phyloP scores from a whole-genome alignment of 2,329 filamentous ascomycete genomes.

The Apiospora hydei region DNA sequence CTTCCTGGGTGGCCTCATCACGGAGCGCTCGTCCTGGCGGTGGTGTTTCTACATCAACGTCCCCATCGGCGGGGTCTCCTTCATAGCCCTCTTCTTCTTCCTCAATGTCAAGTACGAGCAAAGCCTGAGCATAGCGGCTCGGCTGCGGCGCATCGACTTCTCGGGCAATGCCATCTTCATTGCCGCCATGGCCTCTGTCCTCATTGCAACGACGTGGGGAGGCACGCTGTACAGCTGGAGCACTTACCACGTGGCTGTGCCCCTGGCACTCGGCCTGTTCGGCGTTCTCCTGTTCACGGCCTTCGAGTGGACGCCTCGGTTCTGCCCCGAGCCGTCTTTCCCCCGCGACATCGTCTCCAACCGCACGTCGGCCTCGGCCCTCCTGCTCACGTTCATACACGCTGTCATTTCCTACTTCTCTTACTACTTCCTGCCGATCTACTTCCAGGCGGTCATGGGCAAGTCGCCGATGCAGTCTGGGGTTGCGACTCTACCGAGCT shows the following conservation, averaged over 20 bases:
- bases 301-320: slow-evolving; percentile 38
- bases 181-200: slow-evolving; percentile 40
- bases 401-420: slow-evolving; percentile 33
- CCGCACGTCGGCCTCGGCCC: slow-evolving; percentile 42
- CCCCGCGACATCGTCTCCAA: slow-evolving; percentile 51
- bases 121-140: slow-evolving; percentile 49
- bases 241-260: slow-evolving; percentile 42
- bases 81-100: slow-evolving; percentile 30
- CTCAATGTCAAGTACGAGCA: slow-evolving; percentile 35
- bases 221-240: slow-evolving; percentile 47
- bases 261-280: slow-evolving; percentile 47
- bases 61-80: slow-evolving; percentile 31
- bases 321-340: slow-evolving; percentile 42
- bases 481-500: slow-evolving; percentile 31
- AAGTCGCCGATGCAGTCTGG: slow-evolving; percentile 29
- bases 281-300: slow-evolving; percentile 46
- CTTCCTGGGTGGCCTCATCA: slow-evolving; percentile 13
- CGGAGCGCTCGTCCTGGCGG: slow-evolving; percentile 30
- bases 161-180: slow-evolving; percentile 47
- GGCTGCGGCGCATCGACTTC: slow-evolving; percentile 49
- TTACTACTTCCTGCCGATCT: slow-evolving; percentile 34
- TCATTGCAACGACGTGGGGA: slow-evolving; percentile 46
- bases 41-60: slow-evolving; percentile 36
- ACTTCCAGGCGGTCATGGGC: slow-evolving; percentile 34
- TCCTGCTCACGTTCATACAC: slow-evolving; percentile 44